Base-by-base conservation (phyloP, 257 asterid species). In the Primulina eburnea region DNA sequence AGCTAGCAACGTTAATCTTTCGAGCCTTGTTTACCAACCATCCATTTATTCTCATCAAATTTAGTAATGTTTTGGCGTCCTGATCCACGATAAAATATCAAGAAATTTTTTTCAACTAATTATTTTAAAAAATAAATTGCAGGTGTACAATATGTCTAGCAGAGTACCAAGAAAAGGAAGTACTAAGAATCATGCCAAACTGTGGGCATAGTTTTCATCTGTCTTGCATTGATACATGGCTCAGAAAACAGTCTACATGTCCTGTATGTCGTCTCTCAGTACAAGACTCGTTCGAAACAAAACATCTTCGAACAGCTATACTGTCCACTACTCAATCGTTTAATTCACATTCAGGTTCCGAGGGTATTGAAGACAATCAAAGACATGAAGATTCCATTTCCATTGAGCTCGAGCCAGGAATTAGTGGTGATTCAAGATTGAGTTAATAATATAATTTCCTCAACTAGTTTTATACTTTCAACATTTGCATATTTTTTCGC, bases 201-300 rank as follows among this genome's bases (percentile, higher is more conserved):
- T 92, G 98, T 65, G 96, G 97, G 65, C 98, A 89, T 20, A 88
- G 87, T 72, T 88, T 89, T 72, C 97, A 88, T 74, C 83, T 88
- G 8, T 77, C 89, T 20, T 92, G 96, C 89, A 92, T 92, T 3
- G 97, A 92, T 68, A 68, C 79, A 38, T 92, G 98, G 98, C 91
- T 90, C 10, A 77, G 88, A 73, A 90, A 87, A 78, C 97, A 88
- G 60, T 79, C 93, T 1, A 88, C 98, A 16, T 90, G 98, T 73
- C 98, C 98, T 18, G 95, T 92, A 0, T 92, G 96, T 75, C 95
- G 96, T 50, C 90, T 92, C 68, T 79, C 92, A 1, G 76, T 92
- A 40, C 87, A 77, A 4, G 85, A 76, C 55, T 82, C 88, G n/a
- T 61, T 66, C 21, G 89, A 82, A 76, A 63, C 78, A 29, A 82